Evolutionary conservation across 2,329 filamentous ascomycete species (phyloP), one percentile per base, ranked within the genome.

Genomic region (Ophiostoma novo-ulmi): DNA sequence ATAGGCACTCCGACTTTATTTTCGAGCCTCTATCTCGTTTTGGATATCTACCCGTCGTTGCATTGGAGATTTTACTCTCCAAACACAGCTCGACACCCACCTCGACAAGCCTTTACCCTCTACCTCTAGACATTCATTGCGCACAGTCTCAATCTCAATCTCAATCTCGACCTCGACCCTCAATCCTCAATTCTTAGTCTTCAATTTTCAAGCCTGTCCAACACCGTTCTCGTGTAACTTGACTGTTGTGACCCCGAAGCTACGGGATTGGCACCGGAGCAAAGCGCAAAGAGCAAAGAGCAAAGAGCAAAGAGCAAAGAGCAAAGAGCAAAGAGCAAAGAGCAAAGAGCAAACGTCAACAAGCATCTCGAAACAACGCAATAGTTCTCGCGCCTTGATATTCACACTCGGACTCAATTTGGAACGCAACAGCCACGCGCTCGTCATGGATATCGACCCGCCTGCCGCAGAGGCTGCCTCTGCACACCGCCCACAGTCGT

Each of bases 401-500:
- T 31, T 31, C 31, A 31, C 31, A 31, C 38, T 39, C 5, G 44
- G 31, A 31, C 44, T 20, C 6, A 7, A 7, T 48, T 20, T n/a
- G 17, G n/a, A 48, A n/a, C 44, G n/a, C 31, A 48, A 31, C 39
- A 44, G 1, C 14, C 26, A 22, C 52, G 8, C 5, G 14, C 44
- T 35, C 22, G 26, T 17, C 36, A 71, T 71, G 70, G 70, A 71
- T 36, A 69, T 71, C 17, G 70, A 71, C 35, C 64, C 58, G 55
- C 69, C 69, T 35, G 35, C 55, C 31, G 58, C 68, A 38, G 71
- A 86, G 75, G 72, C 85, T 81, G 26, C 78, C 73, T 52, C 85
- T 71, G 13, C 84, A 78, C n/a, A 79, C 72, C 84, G 81, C 69
- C 86, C 84, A 48, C 85, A 38, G 65, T 41, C 67, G 26, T 36